Percentiles rank a stretch among this genome's conserved stretches.
These are phyloP conservation scores for Termitomyces titanicus DNA, from an alignment of 768 basidiomycete species.

Conservation along the genomic window DNA sequence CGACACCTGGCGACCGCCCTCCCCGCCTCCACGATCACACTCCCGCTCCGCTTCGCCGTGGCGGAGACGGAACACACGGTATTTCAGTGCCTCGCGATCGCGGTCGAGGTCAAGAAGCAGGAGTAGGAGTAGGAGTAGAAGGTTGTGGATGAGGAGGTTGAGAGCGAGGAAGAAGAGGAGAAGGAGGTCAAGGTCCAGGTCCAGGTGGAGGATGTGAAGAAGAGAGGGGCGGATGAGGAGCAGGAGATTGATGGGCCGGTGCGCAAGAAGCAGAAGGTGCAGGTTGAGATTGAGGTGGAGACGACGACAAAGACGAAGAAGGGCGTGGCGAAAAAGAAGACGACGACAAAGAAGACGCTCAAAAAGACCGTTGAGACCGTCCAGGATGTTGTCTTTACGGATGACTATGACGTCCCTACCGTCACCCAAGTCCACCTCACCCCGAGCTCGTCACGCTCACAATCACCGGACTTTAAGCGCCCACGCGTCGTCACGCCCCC, in stretches of 20 bases:
- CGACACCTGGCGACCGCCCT: background rate
- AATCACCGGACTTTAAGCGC: slow-evolving; percentile 36
- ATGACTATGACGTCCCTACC: slow-evolving; percentile 46
- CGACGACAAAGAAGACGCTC: slow-evolving; percentile 36
- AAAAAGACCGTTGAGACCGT: slow-evolving; percentile 30
- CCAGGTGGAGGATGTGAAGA: slow-evolving; percentile 46
- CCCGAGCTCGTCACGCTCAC: slow-evolving; percentile 41
- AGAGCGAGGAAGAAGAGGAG: slow-evolving; percentile 62
- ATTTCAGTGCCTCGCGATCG: slow-evolving; percentile 5
- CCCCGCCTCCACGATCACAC: background rate
- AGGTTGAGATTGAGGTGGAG: slow-evolving; percentile 20
- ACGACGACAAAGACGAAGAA: slow-evolving; percentile 30
- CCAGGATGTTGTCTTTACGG: slow-evolving; percentile 50
- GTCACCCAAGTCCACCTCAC: slow-evolving; percentile 49
- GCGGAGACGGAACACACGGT: too few relatives aligned
- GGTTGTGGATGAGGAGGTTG: slow-evolving; percentile 35
- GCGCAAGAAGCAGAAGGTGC: slow-evolving; percentile 41
- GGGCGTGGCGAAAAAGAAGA: slow-evolving; percentile 33
- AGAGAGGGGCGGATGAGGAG: slow-evolving; percentile 25
- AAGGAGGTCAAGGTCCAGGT: slow-evolving; percentile 44
- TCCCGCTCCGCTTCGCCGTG: background rate
- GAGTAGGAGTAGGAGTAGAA: slow-evolving; percentile 42
- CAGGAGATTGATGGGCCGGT: slow-evolving; percentile 33
- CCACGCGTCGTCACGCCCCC: slow-evolving; percentile 31
- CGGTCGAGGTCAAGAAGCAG: slow-evolving; percentile 12